phyloP scores from a whole-genome alignment of 257 asterid species.

The Solanum pennellii region DNA sequence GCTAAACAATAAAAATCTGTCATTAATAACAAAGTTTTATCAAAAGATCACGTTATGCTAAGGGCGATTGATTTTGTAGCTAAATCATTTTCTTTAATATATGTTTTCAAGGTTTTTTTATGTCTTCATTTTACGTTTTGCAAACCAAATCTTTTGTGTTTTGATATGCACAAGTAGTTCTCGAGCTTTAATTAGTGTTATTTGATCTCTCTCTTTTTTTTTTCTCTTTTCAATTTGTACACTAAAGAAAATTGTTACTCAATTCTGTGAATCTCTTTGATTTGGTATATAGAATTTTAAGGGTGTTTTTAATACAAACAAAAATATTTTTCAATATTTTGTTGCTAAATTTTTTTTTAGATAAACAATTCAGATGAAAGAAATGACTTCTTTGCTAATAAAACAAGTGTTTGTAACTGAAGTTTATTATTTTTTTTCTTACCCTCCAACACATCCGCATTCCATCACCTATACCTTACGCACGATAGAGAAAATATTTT shows the following conservation, averaged over 20 bases:
- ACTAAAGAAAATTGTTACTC: background rate
- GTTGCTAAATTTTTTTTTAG: no score
- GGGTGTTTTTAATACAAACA: background rate
- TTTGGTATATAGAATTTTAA: background rate
- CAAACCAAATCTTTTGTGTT: background rate
- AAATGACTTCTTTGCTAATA: background rate
- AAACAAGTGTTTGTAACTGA: background rate
- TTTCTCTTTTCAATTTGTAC: background rate
- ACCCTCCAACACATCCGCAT: background rate
- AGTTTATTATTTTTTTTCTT: background rate
- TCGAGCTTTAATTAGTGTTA: background rate
- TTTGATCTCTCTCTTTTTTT: background rate
- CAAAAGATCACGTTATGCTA: no score
- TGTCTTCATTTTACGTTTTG: background rate
- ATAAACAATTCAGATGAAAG: no score
- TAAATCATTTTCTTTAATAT: no score
- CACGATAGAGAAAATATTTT: background rate
- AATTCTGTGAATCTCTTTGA: background rate
- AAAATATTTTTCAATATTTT: background rate
- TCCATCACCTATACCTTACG: background rate
- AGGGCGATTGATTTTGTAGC: background rate
- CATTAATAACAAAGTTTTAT: background rate
- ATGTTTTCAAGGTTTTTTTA: background rate
- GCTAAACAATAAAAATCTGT: background rate
- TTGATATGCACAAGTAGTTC: background rate